phyloP scores from a whole-genome alignment of 2,329 filamentous ascomycete genomes.

The Botrytis paeoniae region DNA sequence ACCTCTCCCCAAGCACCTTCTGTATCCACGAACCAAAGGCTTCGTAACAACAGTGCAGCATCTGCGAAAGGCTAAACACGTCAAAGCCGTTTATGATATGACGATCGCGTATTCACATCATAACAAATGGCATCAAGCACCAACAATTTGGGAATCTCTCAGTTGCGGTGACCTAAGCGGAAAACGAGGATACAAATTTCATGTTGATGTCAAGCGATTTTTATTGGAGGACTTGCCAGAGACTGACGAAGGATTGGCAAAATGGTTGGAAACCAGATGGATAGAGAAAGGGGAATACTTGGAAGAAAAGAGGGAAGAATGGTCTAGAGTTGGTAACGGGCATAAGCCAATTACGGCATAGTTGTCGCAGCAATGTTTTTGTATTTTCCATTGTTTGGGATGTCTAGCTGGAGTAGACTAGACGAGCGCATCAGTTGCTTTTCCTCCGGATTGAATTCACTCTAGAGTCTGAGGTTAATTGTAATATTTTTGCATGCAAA shows the following conservation, averaged over 20 bases:
- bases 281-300: conserved; percentile 53
- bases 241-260: conserved; percentile 48
- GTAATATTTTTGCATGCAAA: not conserved
- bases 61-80: conserved; percentile 48
- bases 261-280: conserved; percentile 53
- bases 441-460: not conserved
- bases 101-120: conserved; percentile 52
- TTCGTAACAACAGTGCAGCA: conserved; percentile 59
- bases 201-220: conserved; percentile 50
- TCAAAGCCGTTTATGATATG: conserved; percentile 55
- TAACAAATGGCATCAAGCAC: conserved; percentile 45
- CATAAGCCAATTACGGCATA: conserved; percentile 12
- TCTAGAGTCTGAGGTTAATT: not conserved
- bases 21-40: conserved; percentile 59
- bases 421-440: not conserved
- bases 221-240: conserved; percentile 47
- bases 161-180: conserved; percentile 43
- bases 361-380: not conserved
- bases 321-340: conserved; percentile 34
- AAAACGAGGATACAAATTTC: conserved; percentile 46
- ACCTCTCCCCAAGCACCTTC: conserved; percentile 53
- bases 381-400: not conserved
- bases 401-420: not conserved
- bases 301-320: conserved; percentile 45
- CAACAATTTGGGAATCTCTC: conserved; percentile 53